A percentile compares a stretch with the other conserved stretches of the same genome.
Conservation (phyloP, 2,329 filamentous ascomycete genomes). For the Alternaria hordeiaustralica region DNA sequence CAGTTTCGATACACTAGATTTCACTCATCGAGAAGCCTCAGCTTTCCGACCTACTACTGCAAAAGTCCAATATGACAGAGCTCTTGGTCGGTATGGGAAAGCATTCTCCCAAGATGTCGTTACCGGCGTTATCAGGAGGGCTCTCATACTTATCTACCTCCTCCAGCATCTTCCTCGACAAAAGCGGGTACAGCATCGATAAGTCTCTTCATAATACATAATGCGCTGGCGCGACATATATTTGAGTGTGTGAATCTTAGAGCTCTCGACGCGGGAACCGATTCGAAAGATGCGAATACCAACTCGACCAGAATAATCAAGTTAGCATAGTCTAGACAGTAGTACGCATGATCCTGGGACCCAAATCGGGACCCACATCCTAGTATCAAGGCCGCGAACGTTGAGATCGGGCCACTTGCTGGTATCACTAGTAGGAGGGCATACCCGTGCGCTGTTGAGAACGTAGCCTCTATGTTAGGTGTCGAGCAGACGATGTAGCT, state of each 20-base stretch:
- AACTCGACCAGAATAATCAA: background rate
- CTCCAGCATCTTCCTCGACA: background rate
- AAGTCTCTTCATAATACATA: background rate
- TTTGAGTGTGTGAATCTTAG: background rate
- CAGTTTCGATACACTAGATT: background rate
- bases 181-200: background rate
- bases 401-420: background rate
- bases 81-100: background rate
- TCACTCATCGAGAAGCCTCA: background rate
- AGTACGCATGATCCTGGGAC: background rate
- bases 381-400: background rate
- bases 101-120: no score
- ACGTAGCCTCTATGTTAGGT: background rate
- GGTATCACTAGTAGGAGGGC: background rate
- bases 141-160: background rate
- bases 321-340: background rate
- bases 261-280: background rate
- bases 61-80: no score
- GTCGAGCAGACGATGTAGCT: background rate
- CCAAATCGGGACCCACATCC: background rate
- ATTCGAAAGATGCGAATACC: background rate
- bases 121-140: no score
- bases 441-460: background rate
- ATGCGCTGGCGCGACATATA: background rate
- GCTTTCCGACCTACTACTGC: no score